Conservation (phyloP, 805 yeast species). For the Candida boleticola region DNA sequence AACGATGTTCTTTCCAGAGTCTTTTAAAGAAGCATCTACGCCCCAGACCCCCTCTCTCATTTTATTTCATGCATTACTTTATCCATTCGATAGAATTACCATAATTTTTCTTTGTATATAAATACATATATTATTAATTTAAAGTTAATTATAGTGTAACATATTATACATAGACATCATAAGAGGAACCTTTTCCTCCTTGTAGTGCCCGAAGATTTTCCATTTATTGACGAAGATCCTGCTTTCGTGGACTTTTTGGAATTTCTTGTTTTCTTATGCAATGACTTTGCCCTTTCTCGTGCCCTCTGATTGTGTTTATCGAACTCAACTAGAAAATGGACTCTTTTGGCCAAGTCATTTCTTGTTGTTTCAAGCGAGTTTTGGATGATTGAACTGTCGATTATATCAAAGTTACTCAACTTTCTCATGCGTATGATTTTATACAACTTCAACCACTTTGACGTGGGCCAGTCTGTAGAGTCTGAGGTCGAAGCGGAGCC, state of each 20-base stretch:
- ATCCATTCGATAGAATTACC: too few species aligned
- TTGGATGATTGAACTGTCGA: slow-evolving; percentile 25
- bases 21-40: slow-evolving; percentile 41
- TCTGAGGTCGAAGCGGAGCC: neutral
- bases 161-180: too few species aligned
- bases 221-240: too few species aligned
- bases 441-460: slow-evolving; percentile 32
- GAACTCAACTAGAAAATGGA: slow-evolving; percentile 22
- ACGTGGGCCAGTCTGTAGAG: slow-evolving; percentile 22
- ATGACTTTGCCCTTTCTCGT: neutral
- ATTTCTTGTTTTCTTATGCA: too few species aligned
- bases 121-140: slow-evolving; percentile 15
- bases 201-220: too few species aligned
- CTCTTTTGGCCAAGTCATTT: slow-evolving; percentile 30
- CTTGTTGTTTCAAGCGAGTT: slow-evolving; percentile 22
- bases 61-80: too few species aligned
- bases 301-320: neutral
- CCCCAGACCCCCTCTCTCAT: too few species aligned
- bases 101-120: slow-evolving; percentile 1
- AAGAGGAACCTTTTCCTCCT: too few species aligned
- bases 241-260: too few species aligned
- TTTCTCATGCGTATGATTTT: slow-evolving; percentile 25
- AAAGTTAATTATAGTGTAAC: too few species aligned
- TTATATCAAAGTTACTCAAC: slow-evolving; percentile 25
- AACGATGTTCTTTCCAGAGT: slow-evolving; percentile 52